Evolutionary conservation across 352 stramenopile genomes (phyloP), one percentile per base, ranked within the genome.

Genomic region (Nothophytophthora sp.): DNA sequence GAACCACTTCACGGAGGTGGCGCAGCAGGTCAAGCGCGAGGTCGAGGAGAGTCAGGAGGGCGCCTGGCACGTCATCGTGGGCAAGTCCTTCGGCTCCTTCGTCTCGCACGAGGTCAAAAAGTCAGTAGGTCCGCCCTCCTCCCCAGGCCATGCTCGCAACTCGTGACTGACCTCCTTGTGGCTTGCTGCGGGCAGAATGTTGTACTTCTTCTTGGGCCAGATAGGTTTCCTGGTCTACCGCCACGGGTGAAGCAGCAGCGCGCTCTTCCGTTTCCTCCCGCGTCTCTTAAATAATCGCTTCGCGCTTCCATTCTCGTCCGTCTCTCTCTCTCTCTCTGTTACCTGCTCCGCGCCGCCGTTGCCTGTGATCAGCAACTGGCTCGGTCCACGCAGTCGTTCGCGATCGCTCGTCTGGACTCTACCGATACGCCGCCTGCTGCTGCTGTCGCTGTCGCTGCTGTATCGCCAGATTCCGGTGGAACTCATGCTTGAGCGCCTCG

Each of bases 41-140:
- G 54, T 94, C 28, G 81, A 91, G 39, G 81, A 92, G 34, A 57
- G 58, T 24, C 56, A 91, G 42, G 55, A 70, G 33, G 84, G 84
- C 25, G 74, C 76, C 28, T 96, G 81, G 82, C 84, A 92, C 46
- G 83, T 93, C 16, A 81, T 92, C 49, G 82, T 93, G 8, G 84
- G 84, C 70, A 94, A 92, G 50, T 90, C 79, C 12, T 95, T 90
- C 39, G 81, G 84, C 20, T 91, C 80, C 16, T 93, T 92, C 50
- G 81, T 93, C 36, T 92, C 78, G 4, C 84, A 95, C 52, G 79
- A 93, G 56, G 71, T 91, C 38, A 90, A 92, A 76, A 88, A 81
- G 83, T 90, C 61, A 60, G 74, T 56, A 11, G 19, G 28, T 15
- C 15, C 12, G 37, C 37, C 12, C n/a, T 41, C 2, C 5, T 8